A percentile compares a stretch with the other conserved stretches of the same genome.
phyloP scores from a whole-genome alignment of 179 eudicot species.

The Pouteria campechiana region DNA sequence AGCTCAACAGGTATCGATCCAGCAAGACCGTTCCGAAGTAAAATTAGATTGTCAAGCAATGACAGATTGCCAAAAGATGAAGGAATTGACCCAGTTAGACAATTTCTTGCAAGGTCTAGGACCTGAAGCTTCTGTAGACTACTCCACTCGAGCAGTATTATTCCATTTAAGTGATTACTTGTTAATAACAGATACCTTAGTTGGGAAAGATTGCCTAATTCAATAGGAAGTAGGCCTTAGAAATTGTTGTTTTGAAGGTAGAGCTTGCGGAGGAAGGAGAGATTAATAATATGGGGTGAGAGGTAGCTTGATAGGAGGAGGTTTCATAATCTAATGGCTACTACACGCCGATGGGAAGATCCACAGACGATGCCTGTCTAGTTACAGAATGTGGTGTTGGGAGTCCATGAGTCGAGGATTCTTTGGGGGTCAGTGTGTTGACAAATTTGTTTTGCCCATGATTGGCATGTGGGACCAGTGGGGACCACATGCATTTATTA shows the following conservation, averaged over 20 bases:
- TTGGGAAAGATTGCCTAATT: not conserved
- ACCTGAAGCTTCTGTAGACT: conserved; percentile 29
- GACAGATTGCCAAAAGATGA: conserved; percentile 51
- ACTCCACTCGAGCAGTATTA: not conserved
- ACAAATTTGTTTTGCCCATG: too few species aligned
- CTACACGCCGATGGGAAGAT: not conserved
- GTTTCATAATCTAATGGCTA: not conserved
- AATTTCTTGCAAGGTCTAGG: conserved; percentile 33
- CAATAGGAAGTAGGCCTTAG: not conserved
- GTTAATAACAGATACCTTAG: not conserved
- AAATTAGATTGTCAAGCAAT: conserved; percentile 29
- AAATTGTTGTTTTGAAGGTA: not conserved
- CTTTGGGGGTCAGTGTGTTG: not conserved
- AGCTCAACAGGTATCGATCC: conserved; percentile 72
- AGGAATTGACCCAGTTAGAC: conserved; percentile 55
- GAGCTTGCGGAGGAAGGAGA: not conserved
- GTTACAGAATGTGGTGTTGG: not conserved
- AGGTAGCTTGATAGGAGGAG: not conserved
- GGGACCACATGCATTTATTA: too few species aligned
- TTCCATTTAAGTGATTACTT: not conserved
- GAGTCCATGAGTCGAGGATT: not conserved
- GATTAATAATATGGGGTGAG: not conserved
- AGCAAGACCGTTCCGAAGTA: conserved; percentile 35
- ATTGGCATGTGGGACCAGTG: too few species aligned
- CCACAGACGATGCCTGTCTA: not conserved